A percentile compares a stretch with the other conserved stretches of the same genome.
These are phyloP conservation scores for Acanthamoeba lenticulata DNA, from an alignment of 208 protist species.

Conservation along the genomic window DNA sequence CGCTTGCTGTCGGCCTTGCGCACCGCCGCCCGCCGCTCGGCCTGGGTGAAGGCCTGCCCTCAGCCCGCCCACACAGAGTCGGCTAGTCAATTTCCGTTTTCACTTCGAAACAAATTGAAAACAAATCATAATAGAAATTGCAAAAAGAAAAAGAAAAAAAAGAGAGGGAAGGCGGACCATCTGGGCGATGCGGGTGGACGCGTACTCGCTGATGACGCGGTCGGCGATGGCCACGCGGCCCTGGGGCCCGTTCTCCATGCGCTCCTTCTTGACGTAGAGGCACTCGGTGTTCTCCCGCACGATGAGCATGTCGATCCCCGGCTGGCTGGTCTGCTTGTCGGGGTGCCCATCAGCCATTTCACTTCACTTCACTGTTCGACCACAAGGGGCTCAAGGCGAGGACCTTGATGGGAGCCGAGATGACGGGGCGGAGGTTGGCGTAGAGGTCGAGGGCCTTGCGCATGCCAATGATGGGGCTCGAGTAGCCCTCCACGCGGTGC, in stretches of 20 bases:
- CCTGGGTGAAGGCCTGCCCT: not conserved
- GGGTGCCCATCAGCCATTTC: not conserved
- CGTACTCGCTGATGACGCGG: slow-evolving; percentile 73
- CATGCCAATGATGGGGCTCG: slow-evolving; percentile 78
- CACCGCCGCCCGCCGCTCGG: slow-evolving; percentile 2
- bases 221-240: slow-evolving; percentile 70
- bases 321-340: not conserved
- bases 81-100: too few species aligned
- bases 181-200: slow-evolving; percentile 73
- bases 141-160: not conserved
- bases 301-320: slow-evolving; percentile 75
- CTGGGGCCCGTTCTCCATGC: slow-evolving; percentile 18
- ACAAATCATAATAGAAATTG: not conserved
- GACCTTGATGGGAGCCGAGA: slow-evolving; percentile 68
- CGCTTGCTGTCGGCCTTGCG: not conserved
- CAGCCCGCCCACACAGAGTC: not conserved
- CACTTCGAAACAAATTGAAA: not conserved
- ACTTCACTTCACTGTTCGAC: too few species aligned
- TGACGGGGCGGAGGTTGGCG: slow-evolving; percentile 79
- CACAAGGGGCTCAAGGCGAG: not conserved
- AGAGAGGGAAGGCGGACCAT: not conserved
- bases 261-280: slow-evolving; percentile 78
- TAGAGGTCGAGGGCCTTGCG: slow-evolving; percentile 79
- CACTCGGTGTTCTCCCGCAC: slow-evolving; percentile 82
- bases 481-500: slow-evolving; percentile 75